phyloP scores from a whole-genome alignment of 768 basidiomycete species.

The Tylopilus plumbeoviolaceoides region DNA sequence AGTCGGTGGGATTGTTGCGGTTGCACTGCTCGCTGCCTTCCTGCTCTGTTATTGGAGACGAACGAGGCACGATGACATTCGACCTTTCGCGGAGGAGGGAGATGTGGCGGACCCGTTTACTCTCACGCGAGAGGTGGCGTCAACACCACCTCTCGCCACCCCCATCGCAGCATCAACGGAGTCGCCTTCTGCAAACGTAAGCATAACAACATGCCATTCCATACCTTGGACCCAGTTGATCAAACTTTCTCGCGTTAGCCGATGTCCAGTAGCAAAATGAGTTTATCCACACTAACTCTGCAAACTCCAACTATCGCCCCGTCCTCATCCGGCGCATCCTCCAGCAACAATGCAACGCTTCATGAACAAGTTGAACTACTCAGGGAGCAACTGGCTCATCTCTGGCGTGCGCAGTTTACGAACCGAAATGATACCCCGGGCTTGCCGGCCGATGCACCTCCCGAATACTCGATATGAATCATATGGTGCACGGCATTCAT shows the following conservation, averaged over 20 bases:
- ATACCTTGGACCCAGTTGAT: neutral
- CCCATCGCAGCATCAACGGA: neutral
- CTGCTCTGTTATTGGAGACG: slow-evolving; percentile 5
- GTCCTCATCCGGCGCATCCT: neutral
- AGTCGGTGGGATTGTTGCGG: neutral
- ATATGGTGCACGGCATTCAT: too few species aligned
- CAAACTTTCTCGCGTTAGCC: neutral
- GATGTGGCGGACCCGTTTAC: slow-evolving; percentile 6
- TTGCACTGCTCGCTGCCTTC: neutral
- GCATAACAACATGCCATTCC: too few species aligned
- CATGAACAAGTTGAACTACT: slow-evolving; percentile 6
- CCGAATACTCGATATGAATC: neutral
- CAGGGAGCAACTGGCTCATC: slow-evolving; percentile 8
- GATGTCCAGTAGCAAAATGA: neutral
- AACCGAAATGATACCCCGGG: neutral
- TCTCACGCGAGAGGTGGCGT: neutral
- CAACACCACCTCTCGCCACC: neutral
- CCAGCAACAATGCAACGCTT: neutral
- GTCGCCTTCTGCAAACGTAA: neutral
- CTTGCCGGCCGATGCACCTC: neutral
- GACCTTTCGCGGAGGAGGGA: neutral
- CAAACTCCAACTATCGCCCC: neutral
- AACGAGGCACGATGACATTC: neutral
- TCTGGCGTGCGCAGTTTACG: neutral
- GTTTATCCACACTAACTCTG: neutral